Evolutionary conservation across 1,284 basidiomycete species (phyloP).

Genomic region (Golubevia sp.): DNA sequence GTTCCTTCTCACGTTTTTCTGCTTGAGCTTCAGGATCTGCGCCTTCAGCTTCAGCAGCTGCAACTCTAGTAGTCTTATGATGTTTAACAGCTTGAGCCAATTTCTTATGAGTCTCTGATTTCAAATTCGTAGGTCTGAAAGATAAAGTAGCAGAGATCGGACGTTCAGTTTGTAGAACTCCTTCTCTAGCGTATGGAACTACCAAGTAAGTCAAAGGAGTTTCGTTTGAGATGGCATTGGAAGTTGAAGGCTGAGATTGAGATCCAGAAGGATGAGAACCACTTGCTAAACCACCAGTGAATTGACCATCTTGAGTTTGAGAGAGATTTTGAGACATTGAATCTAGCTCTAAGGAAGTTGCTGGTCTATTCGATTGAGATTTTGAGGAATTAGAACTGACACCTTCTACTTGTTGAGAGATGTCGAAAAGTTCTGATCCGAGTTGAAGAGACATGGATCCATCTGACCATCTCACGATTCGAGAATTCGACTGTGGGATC

Average conservation of each 20-base stretch:
- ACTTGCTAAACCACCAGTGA: constrained; percentile 6
- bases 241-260: constrained; percentile 14
- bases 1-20: constrained; percentile 42
- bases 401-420: constrained; percentile 64
- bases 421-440: constrained; percentile 85
- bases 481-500: constrained; percentile 81
- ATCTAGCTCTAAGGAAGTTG: not conserved
- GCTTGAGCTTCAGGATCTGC: constrained; percentile 70
- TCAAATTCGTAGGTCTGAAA: constrained; percentile 83
- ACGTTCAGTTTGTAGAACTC: constrained; percentile 81
- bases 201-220: constrained; percentile 73
- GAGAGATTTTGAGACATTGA: constrained; percentile 8
- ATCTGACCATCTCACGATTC: constrained; percentile 88
- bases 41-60: constrained; percentile 76
- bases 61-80: constrained; percentile 75
- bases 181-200: constrained; percentile 82
- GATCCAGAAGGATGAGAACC: too few relatives aligned
- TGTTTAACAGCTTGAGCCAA: constrained; percentile 82
- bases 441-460: constrained; percentile 82
- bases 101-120: constrained; percentile 84
- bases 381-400: constrained; percentile 62
- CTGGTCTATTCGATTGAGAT: constrained; percentile 41
- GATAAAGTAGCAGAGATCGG: constrained; percentile 81
- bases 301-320: constrained; percentile 13
- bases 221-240: constrained; percentile 13